Conservation (phyloP, 2,329 filamentous ascomycete genomes). For the Zymoseptoria ardabiliae region DNA sequence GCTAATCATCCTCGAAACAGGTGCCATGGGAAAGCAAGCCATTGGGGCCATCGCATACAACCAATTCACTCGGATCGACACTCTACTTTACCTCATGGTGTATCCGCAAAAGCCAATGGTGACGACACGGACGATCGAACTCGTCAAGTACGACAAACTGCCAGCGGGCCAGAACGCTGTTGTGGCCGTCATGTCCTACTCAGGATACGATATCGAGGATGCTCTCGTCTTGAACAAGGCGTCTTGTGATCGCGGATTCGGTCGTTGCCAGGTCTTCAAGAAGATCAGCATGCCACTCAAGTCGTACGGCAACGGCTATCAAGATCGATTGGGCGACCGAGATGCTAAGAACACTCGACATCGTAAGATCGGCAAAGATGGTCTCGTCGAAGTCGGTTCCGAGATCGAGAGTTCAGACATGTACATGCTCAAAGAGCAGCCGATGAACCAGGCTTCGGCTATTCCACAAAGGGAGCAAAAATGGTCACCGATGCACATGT, state of each 20-base stretch:
- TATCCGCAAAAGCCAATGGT: conserved; percentile 98
- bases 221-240: conserved; percentile 94
- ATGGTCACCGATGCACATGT: conserved; percentile 40
- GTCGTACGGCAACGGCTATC: conserved; percentile 75
- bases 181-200: conserved; percentile 98
- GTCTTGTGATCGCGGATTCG: conserved; percentile 89
- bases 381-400: conserved; percentile 78
- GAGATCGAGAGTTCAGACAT: conserved; percentile 71
- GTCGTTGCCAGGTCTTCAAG: conserved; percentile 94
- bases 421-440: conserved; percentile 84
- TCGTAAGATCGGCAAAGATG: conserved; percentile 73
- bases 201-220: conserved; percentile 98
- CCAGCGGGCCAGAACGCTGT: conserved; percentile 95
- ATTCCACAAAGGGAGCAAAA: conserved; percentile 20
- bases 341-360: conserved; percentile 47
- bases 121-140: conserved; percentile 90
- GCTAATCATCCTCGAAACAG: too few relatives aligned
- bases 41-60: conserved; percentile 98
- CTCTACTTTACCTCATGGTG: conserved; percentile 89
- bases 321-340: conserved; percentile 55
- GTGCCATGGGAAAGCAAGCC: conserved; percentile 99
- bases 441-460: conserved; percentile 62
- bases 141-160: conserved; percentile 94
- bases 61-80: conserved; percentile 95
- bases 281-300: conserved; percentile 85